Conservation (phyloP, 768 basidiomycete genomes). For the Collybia sordida region DNA sequence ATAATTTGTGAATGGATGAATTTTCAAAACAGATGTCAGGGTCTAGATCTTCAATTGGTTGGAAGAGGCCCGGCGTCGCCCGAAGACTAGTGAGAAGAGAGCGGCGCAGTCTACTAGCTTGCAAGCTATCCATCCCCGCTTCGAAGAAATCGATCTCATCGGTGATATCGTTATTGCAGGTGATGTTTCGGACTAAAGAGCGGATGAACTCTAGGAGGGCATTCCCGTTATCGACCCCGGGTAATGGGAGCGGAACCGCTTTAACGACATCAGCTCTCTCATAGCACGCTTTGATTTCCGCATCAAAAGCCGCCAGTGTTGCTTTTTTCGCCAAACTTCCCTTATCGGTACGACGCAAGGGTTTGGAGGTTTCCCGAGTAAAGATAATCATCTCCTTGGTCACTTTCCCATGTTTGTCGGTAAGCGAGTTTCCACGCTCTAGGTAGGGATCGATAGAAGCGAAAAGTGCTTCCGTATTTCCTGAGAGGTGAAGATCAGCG, state of each 20-base stretch:
- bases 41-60: conserved; percentile 18
- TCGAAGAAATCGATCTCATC: conserved; percentile 35
- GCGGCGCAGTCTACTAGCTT: conserved; percentile 33
- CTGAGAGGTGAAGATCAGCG: conserved; percentile 14
- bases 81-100: conserved; percentile 23
- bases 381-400: conserved; percentile 37
- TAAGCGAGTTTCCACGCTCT: conserved; percentile 31
- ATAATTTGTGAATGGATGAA: conserved; percentile 25
- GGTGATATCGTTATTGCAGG: conserved; percentile 18
- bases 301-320: conserved; percentile 27
- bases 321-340: conserved; percentile 34
- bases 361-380: conserved; percentile 26
- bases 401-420: conserved; percentile 37
- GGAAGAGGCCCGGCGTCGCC: conserved; percentile 17
- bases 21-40: conserved; percentile 29
- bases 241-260: conserved; percentile 23
- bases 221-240: conserved; percentile 14
- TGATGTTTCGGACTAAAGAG: conserved; percentile 19
- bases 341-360: conserved; percentile 35
- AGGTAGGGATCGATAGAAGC: conserved; percentile 27
- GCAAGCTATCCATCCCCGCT: conserved; percentile 39
- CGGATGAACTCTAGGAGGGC: conserved; percentile 20
- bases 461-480: conserved; percentile 15
- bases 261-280: conserved; percentile 21
- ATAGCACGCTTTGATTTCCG: conserved; percentile 33